Evolutionary conservation across 176 grass and related monocot genomes (phyloP).

Genomic region (Alloteropsis semialata): DNA sequence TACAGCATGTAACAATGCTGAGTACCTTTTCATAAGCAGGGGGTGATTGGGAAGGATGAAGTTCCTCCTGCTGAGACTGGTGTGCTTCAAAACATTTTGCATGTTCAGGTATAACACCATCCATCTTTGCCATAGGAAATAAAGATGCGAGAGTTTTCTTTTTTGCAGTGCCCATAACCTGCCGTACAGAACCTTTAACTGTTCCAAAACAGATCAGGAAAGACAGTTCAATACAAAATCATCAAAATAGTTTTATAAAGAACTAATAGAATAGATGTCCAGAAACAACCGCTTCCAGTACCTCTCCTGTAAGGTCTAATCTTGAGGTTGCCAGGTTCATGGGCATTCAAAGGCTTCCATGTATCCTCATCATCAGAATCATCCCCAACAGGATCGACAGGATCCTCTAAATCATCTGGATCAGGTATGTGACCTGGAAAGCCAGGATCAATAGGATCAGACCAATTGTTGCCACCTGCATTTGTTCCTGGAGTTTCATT

Average conservation of each 20-base stretch:
- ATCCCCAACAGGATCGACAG: slow-evolving; percentile 41
- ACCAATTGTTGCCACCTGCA: slow-evolving; percentile 30
- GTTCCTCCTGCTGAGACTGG: slow-evolving; percentile 53
- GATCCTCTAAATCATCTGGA: slow-evolving; percentile 44
- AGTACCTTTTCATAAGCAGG: slow-evolving; percentile 78
- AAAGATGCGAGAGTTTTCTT: slow-evolving; percentile 44
- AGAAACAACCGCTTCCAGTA: slow-evolving; percentile 29
- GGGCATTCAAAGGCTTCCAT: slow-evolving; percentile 78
- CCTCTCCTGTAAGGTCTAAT: slow-evolving; percentile 80
- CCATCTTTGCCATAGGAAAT: slow-evolving; percentile 89
- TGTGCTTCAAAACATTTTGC: slow-evolving; percentile 52
- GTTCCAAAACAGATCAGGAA: slow-evolving; percentile 46
- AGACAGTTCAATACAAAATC: slow-evolving; percentile 26
- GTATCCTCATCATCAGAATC: slow-evolving; percentile 82
- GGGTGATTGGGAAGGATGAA: slow-evolving; percentile 44
- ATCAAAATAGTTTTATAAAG: slow-evolving; percentile 12
- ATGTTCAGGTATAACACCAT: slow-evolving; percentile 45
- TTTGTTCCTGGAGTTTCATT: slow-evolving; percentile 38
- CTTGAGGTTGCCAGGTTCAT: slow-evolving; percentile 84
- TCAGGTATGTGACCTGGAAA: slow-evolving; percentile 36
- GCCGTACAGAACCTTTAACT: slow-evolving; percentile 65
- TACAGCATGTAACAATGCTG: not conserved
- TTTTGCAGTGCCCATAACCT: slow-evolving; percentile 33
- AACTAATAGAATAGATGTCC: slow-evolving; percentile 11
- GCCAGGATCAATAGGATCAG: slow-evolving; percentile 31